Evolutionary conservation across 1,139 yeast genomes (phyloP).

Genomic region (Zhuliangozyma parablackwelliae): DNA sequence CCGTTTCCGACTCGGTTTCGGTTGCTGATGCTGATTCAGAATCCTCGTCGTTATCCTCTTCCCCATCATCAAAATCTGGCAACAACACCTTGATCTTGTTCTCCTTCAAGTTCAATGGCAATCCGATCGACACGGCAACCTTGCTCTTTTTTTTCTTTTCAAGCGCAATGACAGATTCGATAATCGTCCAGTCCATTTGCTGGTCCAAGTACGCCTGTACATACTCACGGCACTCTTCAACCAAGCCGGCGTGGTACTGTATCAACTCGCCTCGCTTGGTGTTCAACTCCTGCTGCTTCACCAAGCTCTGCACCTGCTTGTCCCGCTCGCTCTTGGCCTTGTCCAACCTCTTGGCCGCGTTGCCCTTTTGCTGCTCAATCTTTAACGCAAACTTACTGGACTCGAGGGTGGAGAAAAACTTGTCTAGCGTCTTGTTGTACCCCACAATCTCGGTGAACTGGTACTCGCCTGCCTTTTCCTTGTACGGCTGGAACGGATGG

Average conservation of each 20-base stretch:
- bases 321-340: constrained; percentile 73
- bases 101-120: constrained; percentile 69
- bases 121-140: constrained; percentile 56
- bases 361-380: constrained; percentile 64
- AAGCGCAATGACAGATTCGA: constrained; percentile 66
- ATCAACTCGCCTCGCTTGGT: constrained; percentile 70
- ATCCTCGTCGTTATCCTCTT: constrained; percentile 15
- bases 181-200: constrained; percentile 93
- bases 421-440: constrained; percentile 78
- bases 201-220: constrained; percentile 67
- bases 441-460: constrained; percentile 45
- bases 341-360: constrained; percentile 69
- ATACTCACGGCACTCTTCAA: constrained; percentile 67
- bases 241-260: constrained; percentile 62
- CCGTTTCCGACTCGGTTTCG: constrained; percentile 28
- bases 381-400: constrained; percentile 55
- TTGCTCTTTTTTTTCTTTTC: constrained; percentile 66
- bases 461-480: constrained; percentile 28
- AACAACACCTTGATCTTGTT: constrained; percentile 62
- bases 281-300: constrained; percentile 61
- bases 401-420: constrained; percentile 79
- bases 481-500: constrained; percentile 73
- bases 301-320: constrained; percentile 64
- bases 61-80: constrained; percentile 40
- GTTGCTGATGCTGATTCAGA: constrained; percentile 23